phyloP scores from a whole-genome alignment of 2,329 filamentous ascomycete species.

The Aspergillus pseudoglaucus region DNA sequence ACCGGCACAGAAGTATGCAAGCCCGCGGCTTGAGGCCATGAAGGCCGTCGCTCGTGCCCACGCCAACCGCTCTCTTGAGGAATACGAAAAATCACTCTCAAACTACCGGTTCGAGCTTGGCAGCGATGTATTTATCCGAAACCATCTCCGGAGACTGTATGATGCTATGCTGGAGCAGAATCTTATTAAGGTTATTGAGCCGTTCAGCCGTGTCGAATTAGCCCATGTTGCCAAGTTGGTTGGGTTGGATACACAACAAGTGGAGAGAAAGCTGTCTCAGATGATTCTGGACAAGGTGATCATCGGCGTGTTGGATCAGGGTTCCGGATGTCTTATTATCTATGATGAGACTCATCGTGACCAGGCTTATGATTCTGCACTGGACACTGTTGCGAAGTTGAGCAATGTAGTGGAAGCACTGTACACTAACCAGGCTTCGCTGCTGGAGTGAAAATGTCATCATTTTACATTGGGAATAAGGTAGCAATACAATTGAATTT shows the following conservation, averaged over 20 bases:
- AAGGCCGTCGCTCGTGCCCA: conserved; percentile 96
- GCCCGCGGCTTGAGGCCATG: conserved; percentile 96
- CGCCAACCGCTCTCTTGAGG: conserved; percentile 88
- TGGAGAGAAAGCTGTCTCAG: conserved; percentile 96
- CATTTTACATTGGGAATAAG: conserved; percentile 11
- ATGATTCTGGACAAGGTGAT: conserved; percentile 99
- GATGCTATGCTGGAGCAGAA: conserved; percentile 99
- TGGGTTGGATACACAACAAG: conserved; percentile 88
- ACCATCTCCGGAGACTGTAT: conserved; percentile 90
- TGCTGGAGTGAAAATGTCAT: conserved; percentile 63
- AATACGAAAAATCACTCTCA: conserved; percentile 89
- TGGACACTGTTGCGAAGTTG: conserved; percentile 93
- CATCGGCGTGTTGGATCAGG: conserved; percentile 93
- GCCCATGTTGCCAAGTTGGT: conserved; percentile 97
- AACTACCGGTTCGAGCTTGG: conserved; percentile 90
- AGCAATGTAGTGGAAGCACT: conserved; percentile 95
- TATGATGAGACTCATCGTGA: conserved; percentile 93
- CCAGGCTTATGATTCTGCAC: conserved; percentile 85
- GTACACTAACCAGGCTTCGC: conserved; percentile 94
- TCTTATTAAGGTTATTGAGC: conserved; percentile 98
- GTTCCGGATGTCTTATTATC: conserved; percentile 93
- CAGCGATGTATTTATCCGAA: conserved; percentile 91
- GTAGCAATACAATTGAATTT: conserved; percentile 19
- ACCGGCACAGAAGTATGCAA: conserved; percentile 92
- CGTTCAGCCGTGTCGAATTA: conserved; percentile 94